Conservation (phyloP, 2,329 filamentous ascomycete genomes). For the Bipolaris sorokiniana region DNA sequence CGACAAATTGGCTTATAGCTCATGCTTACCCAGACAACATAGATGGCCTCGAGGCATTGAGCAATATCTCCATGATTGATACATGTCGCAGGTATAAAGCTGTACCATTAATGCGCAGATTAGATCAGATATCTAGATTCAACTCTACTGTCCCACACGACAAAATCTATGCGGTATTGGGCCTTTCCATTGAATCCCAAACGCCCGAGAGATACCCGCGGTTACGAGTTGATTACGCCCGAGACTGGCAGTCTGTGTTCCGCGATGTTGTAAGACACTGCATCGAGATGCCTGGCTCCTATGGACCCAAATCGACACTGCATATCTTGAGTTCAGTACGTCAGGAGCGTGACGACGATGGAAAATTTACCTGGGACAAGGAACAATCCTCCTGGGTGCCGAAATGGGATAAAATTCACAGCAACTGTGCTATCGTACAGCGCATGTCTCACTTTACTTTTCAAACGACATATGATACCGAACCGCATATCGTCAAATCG, state of each 20-base stretch:
- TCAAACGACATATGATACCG: neutral
- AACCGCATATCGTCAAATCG: neutral
- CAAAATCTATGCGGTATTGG: slow-evolving; percentile 12
- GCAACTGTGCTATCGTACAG: neutral
- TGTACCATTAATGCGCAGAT: neutral
- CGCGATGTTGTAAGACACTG: slow-evolving; percentile 9
- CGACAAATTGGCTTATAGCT: neutral
- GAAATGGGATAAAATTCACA: neutral
- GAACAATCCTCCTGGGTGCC: slow-evolving; percentile 11
- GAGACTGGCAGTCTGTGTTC: slow-evolving; percentile 3
- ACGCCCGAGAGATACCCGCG: slow-evolving; percentile 1
- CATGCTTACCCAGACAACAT: neutral
- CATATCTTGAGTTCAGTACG: slow-evolving; percentile 1
- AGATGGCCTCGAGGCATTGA: neutral
- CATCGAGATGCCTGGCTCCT: slow-evolving; percentile 3
- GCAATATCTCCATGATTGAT: neutral
- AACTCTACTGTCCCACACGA: slow-evolving; percentile 8
- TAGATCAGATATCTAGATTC: neutral
- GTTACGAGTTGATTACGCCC: slow-evolving; percentile 6
- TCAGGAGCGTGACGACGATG: neutral
- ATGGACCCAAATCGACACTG: neutral
- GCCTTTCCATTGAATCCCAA: slow-evolving; percentile 2
- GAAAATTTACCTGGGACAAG: neutral
- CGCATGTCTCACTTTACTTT: neutral
- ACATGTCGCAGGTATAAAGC: neutral